Conservation (phyloP, 2,329 filamentous ascomycete genomes). For the Hypoxylon sp. region DNA sequence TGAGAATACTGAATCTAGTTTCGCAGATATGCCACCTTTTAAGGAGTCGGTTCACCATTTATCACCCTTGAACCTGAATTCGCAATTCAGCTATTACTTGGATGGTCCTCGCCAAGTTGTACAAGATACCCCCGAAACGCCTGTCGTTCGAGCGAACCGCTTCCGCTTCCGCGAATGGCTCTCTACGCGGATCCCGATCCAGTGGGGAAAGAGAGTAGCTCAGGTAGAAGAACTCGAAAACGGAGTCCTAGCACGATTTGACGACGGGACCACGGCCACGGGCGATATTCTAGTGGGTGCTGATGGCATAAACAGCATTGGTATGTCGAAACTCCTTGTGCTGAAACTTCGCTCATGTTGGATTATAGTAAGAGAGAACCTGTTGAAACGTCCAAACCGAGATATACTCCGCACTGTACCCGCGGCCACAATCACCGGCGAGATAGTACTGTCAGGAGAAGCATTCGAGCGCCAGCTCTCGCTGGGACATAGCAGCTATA, state of each 20-base stretch:
- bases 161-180: constrained; percentile 41
- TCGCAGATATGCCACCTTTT: constrained; percentile 34
- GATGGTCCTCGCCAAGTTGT: constrained; percentile 4
- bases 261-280: constrained; percentile 38
- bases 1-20: no score
- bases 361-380: constrained; percentile 36
- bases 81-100: constrained; percentile 26
- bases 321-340: constrained; percentile 19
- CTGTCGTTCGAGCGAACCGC: constrained; percentile 37
- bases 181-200: constrained; percentile 39
- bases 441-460: constrained; percentile 37
- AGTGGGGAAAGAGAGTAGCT: constrained; percentile 38
- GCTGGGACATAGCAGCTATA: constrained; percentile 41
- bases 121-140: constrained; percentile 13
- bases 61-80: constrained; percentile 21
- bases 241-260: constrained; percentile 37
- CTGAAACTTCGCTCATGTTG: not conserved
- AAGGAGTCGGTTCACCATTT: constrained; percentile 27
- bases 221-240: constrained; percentile 32
- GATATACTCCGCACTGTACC: constrained; percentile 33
- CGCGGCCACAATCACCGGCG: constrained; percentile 36
- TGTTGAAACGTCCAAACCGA: constrained; percentile 33
- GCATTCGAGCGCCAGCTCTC: constrained; percentile 42
- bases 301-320: constrained; percentile 42
- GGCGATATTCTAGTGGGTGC: constrained; percentile 44